Evolutionary conservation across 805 yeast genomes (phyloP).

Genomic region (Gaillardinia entomophila): DNA sequence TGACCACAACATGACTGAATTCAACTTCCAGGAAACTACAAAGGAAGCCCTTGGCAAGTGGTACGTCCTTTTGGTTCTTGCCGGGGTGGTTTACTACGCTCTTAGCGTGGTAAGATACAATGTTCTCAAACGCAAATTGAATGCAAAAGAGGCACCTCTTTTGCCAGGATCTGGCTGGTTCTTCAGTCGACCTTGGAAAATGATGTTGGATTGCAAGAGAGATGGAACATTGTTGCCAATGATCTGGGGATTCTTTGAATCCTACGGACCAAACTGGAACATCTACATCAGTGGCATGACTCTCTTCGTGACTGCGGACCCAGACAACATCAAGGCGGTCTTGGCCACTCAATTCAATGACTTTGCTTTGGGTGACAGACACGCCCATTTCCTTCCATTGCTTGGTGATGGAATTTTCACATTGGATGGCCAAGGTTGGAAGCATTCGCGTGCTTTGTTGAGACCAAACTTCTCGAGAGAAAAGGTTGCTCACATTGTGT

Average conservation of each 20-base stretch:
- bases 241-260: conserved; percentile 7
- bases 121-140: conserved; percentile 5
- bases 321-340: conserved; percentile 16
- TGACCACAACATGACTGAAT: too few relatives aligned
- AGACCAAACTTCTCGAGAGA: conserved; percentile 23
- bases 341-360: conserved; percentile 22
- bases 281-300: conserved; percentile 3
- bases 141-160: conserved; percentile 5
- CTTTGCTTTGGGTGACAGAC: conserved; percentile 18
- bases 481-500: conserved; percentile 19
- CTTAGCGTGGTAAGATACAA: neutral
- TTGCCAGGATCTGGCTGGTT: conserved; percentile 10
- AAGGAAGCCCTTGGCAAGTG: neutral
- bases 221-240: conserved; percentile 5
- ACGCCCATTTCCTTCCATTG: conserved; percentile 12
- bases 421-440: conserved; percentile 23
- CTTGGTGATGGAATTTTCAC: conserved; percentile 24
- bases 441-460: conserved; percentile 22
- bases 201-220: conserved; percentile 5
- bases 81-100: neutral
- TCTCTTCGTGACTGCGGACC: conserved; percentile 4
- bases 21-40: too few relatives aligned
- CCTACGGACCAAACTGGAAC: conserved; percentile 4
- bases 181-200: conserved; percentile 7
- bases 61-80: neutral